A percentile compares a stretch with the other conserved stretches of the same genome.
phyloP scores from a whole-genome alignment of 106 monocot genomes.

The Dioscorea dumetorum region DNA sequence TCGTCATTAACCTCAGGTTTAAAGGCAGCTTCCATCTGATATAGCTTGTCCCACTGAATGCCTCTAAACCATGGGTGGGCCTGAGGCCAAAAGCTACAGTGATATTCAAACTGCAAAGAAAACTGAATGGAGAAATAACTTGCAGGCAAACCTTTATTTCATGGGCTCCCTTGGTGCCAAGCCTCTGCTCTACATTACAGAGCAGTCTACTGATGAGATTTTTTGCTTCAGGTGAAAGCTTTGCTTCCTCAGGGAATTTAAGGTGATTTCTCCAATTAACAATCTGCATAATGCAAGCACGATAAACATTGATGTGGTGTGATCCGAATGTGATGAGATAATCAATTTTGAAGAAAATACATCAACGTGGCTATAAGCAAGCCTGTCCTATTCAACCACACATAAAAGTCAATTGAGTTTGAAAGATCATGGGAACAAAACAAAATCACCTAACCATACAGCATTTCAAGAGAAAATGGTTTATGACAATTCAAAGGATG shows the following conservation, averaged over 20 bases:
- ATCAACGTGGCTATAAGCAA: no score
- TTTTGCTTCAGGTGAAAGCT: conserved; percentile 91
- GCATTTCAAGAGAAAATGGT: no score
- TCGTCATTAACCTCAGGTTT: conserved; percentile 85
- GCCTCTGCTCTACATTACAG: conserved; percentile 92
- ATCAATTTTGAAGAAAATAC: no score
- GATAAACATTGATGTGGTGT: no score
- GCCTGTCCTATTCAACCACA: no score
- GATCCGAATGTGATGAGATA: no score
- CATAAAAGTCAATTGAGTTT: no score
- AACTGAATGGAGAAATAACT: background rate
- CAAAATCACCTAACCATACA: no score
- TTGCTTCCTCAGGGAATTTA: conserved; percentile 97
- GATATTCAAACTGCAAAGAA: background rate
- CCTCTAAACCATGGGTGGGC: conserved; percentile 90
- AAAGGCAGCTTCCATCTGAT: conserved; percentile 96
- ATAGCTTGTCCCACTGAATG: conserved; percentile 70
- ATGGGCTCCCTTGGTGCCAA: conserved; percentile 86
- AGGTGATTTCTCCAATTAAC: conserved; percentile 96
- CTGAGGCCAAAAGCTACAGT: conserved; percentile 23
- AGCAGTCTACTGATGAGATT: conserved; percentile 82
- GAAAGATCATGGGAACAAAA: no score
- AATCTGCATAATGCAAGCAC: conserved; percentile 41
- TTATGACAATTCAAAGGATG: no score
- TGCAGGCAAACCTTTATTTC: conserved; percentile 75